Percentiles rank a stretch among this genome's conserved stretches.
Conservation (phyloP, 345 rosid genomes). For the Eucalyptus virginea region DNA sequence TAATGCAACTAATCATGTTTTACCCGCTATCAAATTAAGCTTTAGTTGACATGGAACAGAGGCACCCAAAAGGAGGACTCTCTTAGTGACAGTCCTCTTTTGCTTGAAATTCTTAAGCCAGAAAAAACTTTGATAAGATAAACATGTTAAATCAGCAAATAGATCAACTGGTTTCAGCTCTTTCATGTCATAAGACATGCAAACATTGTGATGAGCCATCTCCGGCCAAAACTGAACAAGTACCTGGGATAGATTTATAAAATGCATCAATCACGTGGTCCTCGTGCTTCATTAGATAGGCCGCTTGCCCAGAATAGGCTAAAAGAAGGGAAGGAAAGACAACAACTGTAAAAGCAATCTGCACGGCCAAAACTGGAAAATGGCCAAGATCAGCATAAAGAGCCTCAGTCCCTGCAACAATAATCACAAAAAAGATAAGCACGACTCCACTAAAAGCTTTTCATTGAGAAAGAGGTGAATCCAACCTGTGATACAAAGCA, state of each 20-base stretch:
- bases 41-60: background rate
- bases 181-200: background rate
- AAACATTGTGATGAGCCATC: background rate
- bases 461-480: background rate
- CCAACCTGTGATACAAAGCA: constrained; percentile 91
- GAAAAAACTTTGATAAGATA: background rate
- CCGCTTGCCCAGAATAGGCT: constrained; percentile 96
- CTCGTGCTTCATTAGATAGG: constrained; percentile 56
- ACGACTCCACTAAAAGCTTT: background rate
- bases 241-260: constrained; percentile 86
- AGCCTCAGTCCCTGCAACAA: constrained; percentile 75
- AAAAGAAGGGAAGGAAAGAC: constrained; percentile 95
- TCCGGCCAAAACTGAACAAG: background rate
- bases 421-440: background rate
- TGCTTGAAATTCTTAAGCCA: background rate
- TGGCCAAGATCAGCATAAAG: constrained; percentile 89
- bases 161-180: background rate
- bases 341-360: constrained; percentile 74
- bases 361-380: constrained; percentile 81
- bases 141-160: background rate
- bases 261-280: constrained; percentile 60
- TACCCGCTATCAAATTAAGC: background rate
- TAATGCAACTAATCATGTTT: background rate
- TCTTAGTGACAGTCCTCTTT: background rate
- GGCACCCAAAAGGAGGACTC: background rate